phyloP scores from a whole-genome alignment of 2,329 filamentous ascomycete species.

The Endoconidiophora laricicola region DNA sequence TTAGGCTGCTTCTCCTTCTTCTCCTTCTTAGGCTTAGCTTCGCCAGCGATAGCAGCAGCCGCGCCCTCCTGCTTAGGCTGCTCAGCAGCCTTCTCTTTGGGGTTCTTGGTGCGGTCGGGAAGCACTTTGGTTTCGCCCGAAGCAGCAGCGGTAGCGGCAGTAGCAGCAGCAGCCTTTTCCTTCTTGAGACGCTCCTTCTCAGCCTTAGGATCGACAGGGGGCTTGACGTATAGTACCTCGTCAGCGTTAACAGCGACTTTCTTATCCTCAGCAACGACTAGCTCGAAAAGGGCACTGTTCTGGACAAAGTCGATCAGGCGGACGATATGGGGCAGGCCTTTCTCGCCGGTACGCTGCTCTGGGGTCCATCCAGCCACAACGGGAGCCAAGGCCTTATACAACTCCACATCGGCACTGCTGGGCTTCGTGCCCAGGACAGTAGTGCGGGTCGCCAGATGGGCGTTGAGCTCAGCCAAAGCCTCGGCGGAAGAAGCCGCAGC shows the following conservation, averaged over 20 bases:
- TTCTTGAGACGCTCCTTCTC: conserved; percentile 96
- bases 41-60: conserved; percentile 20
- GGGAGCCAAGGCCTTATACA: conserved; percentile 65
- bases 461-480: conserved; percentile 62
- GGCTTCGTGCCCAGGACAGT: conserved; percentile 83
- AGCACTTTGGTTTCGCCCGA: conserved; percentile 32
- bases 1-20: conserved; percentile 83
- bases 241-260: conserved; percentile 67
- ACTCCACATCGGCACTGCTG: conserved; percentile 67
- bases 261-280: conserved; percentile 52
- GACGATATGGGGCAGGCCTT: conserved; percentile 80
- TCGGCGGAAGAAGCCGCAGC: conserved; percentile 37
- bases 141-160: conserved; percentile 30
- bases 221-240: conserved; percentile 73
- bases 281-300: conserved; percentile 60
- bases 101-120: conserved; percentile 45
- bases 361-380: conserved; percentile 62
- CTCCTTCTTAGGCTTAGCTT: conserved; percentile 52
- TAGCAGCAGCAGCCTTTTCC: conserved; percentile 62
- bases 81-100: conserved; percentile 38
- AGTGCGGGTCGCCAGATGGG: conserved; percentile 72
- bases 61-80: conserved; percentile 27
- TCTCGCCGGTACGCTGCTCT: conserved; percentile 77
- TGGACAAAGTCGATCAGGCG: conserved; percentile 90
- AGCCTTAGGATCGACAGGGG: conserved; percentile 75